These are phyloP conservation scores for Haematococcus sp. DNA, from an alignment of 139 green algal genomes.

Conservation along the genomic window DNA sequence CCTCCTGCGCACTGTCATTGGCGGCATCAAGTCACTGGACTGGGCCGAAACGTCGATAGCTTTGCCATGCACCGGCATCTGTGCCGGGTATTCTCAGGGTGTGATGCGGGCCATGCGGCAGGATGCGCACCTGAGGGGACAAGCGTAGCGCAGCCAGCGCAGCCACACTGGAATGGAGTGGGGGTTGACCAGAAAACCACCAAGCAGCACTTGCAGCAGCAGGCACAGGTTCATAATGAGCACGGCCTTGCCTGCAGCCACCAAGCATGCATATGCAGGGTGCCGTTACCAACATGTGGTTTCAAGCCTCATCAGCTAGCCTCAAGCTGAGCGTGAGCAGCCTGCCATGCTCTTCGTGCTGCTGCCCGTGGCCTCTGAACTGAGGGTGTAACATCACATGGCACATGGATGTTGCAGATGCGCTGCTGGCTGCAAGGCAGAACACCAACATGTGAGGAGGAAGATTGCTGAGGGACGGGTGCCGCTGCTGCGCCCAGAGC, in stretches of 20 bases:
- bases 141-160: slow-evolving; percentile 53
- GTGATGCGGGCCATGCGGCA: background rate
- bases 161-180: slow-evolving; percentile 42
- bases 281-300: background rate
- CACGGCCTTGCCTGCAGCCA: slow-evolving; percentile 44
- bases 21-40: no score
- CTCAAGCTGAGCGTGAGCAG: background rate
- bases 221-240: slow-evolving; percentile 83
- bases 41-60: no score
- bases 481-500: no score
- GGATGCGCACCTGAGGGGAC: slow-evolving; percentile 34
- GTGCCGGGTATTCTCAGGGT: no score
- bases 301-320: background rate
- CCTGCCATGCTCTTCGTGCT: background rate
- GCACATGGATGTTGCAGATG: no score
- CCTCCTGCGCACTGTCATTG: no score
- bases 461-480: no score
- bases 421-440: no score
- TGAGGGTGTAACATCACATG: no score
- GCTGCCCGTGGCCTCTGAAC: background rate
- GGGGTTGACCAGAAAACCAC: slow-evolving; percentile 63
- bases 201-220: slow-evolving; percentile 72
- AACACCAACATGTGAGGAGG: no score
- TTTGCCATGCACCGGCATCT: no score
- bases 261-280: background rate